Percentiles rank a stretch among this genome's conserved stretches.
Conservation (phyloP, 805 yeast genomes). For the Ogataea kodamae region DNA sequence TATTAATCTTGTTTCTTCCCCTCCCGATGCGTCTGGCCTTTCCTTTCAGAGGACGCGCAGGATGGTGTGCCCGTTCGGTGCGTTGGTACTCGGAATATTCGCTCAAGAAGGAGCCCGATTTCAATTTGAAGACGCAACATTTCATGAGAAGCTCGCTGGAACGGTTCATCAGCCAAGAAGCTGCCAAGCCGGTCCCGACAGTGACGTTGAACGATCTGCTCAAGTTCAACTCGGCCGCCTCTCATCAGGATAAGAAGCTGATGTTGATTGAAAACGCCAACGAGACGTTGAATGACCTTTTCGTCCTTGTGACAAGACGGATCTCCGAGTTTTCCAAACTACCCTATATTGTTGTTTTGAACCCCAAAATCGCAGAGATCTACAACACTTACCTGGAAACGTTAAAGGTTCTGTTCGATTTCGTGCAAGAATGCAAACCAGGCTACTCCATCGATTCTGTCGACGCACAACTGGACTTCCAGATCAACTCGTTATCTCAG, state of each 20-base stretch:
- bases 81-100: slow-evolving; percentile 1
- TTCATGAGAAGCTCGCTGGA: slow-evolving; percentile 37
- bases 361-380: slow-evolving; percentile 79
- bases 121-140: slow-evolving; percentile 15
- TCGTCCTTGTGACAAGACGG: slow-evolving; percentile 67
- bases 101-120: slow-evolving; percentile 4
- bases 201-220: slow-evolving; percentile 51
- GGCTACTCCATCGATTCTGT: slow-evolving; percentile 7
- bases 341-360: slow-evolving; percentile 81
- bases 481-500: slow-evolving; percentile 43
- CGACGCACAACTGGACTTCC: slow-evolving; percentile 29
- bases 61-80: neutral
- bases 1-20: slow-evolving; percentile 2
- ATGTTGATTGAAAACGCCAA: slow-evolving; percentile 44
- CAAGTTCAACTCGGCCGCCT: slow-evolving; percentile 36
- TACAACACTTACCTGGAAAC: slow-evolving; percentile 73
- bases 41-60: too few species aligned
- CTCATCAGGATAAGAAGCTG: slow-evolving; percentile 30
- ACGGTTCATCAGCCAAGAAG: slow-evolving; percentile 53
- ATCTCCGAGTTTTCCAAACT: slow-evolving; percentile 64
- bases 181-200: slow-evolving; percentile 49
- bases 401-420: slow-evolving; percentile 46
- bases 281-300: slow-evolving; percentile 52
- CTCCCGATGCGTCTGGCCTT: too few species aligned
- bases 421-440: slow-evolving; percentile 26